Evolutionary conservation across 371 early-diverging fungal genomes (phyloP), one percentile per base, ranked within the genome.

Genomic region (Fennellomyces sp.): DNA sequence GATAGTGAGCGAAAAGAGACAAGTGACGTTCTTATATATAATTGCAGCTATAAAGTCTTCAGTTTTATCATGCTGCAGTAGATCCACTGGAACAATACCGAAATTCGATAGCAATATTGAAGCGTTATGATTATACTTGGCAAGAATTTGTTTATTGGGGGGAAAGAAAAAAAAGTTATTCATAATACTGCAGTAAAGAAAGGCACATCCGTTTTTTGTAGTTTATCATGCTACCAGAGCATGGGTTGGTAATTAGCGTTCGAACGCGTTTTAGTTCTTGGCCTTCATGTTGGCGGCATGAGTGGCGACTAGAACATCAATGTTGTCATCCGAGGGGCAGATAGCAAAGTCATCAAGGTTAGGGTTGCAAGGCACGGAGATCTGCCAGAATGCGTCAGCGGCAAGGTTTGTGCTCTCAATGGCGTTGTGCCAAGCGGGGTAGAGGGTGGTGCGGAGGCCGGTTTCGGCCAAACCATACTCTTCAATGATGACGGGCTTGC

Each of bases 361-460:
- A 11, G 23, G 39, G 15, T 28, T 56, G 2, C 56, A 56, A 12
- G 56, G 56, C 10, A 56, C 47, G 10, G 56, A 15, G 23, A 56
- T 30, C 33, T 56, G 56, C 56, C 56, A 56, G 25, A 56, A 56
- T 0, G 56, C 56, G 33, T 56, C 56, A 23, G 56, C 56, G 7
- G 56, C 56, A 5, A 56, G 10, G 15, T 56, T 36, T n/a, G 23
- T 13, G 4, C 47, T 33, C 23, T 56, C 56, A 12, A 56, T 27
- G 12, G 17, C 19, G 3, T 17, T n/a, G 10, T 56, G 56, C 56
- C 56, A 56, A 19, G 19, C 8, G 21, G 56, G 56, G 30, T 56
- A 56, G 1, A 45, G n/a, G 0, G 28, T 31, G 10, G 19, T 15
- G 47, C 56, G 56, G 5, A 27, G 2, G 1, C 27, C 33, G 5